Evolutionary conservation across 495 filamentous ascomycete species (phyloP).

Genomic region (Hypomontagnella submonticulosa): DNA sequence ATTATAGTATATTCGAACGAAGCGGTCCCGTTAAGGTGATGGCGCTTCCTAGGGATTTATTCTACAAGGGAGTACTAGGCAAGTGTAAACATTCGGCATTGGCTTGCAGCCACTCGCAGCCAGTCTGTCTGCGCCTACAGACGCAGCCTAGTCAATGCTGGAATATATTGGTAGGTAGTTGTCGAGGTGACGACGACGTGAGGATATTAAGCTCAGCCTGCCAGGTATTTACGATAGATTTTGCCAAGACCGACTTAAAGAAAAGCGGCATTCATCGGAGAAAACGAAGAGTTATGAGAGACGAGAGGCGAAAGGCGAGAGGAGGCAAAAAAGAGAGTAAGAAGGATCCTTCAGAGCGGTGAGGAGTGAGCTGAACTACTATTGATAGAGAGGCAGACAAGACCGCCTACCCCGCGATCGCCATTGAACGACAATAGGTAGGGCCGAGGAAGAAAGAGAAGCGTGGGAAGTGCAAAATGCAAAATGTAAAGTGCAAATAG

Average conservation of each 20-base stretch:
- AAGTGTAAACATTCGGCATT: conserved; percentile 21
- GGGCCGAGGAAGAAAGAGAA: conserved; percentile 17
- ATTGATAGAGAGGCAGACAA: conserved; percentile 37
- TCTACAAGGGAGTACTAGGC: conserved; percentile 26
- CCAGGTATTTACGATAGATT: no score
- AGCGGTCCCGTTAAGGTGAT: conserved; percentile 7
- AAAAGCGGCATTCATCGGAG: background rate
- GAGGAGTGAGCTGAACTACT: conserved; percentile 24
- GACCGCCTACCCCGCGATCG: conserved; percentile 41
- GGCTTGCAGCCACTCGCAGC: conserved; percentile 1
- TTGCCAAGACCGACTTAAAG: no score
- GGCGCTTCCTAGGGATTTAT: conserved; percentile 19
- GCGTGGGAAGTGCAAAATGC: conserved; percentile 18
- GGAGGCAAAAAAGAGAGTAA: conserved; percentile 10
- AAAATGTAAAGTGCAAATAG: conserved; percentile 5
- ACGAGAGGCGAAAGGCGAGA: background rate
- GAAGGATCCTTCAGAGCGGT: conserved; percentile 29
- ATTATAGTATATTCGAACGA: conserved; percentile 29
- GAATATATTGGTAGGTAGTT: no score
- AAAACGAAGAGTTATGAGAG: conserved; percentile 3
- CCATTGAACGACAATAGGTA: conserved; percentile 28
- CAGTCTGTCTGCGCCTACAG: no score
- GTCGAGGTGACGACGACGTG: background rate
- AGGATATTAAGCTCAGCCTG: no score
- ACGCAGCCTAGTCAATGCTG: no score